phyloP scores from a whole-genome alignment of 768 basidiomycete species.

The Suillus paluster region DNA sequence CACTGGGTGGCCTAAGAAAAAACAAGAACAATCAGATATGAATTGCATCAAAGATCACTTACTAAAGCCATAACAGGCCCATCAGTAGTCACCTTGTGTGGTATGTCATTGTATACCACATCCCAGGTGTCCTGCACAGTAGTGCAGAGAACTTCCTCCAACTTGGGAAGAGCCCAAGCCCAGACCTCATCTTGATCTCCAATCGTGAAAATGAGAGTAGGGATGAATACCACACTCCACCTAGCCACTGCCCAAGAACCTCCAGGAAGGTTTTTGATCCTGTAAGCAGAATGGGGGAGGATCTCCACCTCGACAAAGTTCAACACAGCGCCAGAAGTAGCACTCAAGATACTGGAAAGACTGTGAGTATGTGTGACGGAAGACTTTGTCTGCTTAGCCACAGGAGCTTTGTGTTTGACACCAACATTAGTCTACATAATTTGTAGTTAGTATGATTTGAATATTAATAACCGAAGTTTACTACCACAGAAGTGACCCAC shows the following conservation, averaged over 20 bases:
- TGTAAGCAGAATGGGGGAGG: neutral
- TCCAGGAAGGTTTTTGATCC: neutral
- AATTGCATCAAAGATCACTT: no score
- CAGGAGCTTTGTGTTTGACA: neutral
- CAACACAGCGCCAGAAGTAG: neutral
- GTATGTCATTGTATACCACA: conserved; percentile 8
- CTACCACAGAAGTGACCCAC: no score
- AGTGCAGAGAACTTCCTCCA: no score
- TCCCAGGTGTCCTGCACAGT: no score
- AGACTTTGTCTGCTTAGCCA: neutral
- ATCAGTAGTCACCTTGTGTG: conserved; percentile 6
- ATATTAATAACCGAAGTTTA: neutral
- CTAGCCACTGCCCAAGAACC: neutral
- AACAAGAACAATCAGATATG: neutral
- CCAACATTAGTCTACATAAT: neutral
- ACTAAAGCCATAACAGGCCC: conserved; percentile 9
- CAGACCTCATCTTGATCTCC: neutral
- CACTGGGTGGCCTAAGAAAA: conserved; percentile 5
- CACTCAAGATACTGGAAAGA: neutral
- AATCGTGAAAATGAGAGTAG: neutral
- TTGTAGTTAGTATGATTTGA: neutral
- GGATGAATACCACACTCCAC: neutral
- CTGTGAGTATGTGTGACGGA: neutral
- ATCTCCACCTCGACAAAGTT: neutral
- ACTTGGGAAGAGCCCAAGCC: neutral